A percentile compares a stretch with the other conserved stretches of the same genome.
These are phyloP conservation scores for Grosmannia clavigera DNA, from an alignment of 2,329 filamentous ascomycete species.

Conservation along the genomic window DNA sequence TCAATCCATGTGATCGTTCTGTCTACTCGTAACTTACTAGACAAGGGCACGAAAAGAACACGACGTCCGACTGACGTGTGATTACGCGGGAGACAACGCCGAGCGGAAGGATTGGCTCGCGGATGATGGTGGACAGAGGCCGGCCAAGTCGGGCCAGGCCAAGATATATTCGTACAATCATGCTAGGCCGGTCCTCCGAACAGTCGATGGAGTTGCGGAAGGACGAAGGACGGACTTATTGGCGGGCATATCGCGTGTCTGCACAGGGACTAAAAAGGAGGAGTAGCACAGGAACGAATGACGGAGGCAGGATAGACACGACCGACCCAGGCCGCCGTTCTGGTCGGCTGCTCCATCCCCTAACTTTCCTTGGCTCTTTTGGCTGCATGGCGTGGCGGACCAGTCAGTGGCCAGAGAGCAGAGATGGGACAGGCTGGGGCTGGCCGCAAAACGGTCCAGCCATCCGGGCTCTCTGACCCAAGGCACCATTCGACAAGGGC, in stretches of 20 bases:
- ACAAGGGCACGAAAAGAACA: background rate
- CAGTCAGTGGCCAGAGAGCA: background rate
- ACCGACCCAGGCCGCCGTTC: background rate
- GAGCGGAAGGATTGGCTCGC: background rate
- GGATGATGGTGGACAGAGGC: background rate
- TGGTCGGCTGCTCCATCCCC: background rate
- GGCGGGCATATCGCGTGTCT: background rate
- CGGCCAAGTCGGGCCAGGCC: background rate
- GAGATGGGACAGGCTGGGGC: background rate
- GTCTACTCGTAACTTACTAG: no score
- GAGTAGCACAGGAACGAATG: background rate
- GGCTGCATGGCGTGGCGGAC: background rate
- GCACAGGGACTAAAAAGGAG: background rate
- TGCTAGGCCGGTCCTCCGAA: background rate
- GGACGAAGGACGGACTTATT: background rate
- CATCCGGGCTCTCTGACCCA: background rate
- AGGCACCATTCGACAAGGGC: background rate
- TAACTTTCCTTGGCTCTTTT: background rate
- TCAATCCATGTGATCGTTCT: no score
- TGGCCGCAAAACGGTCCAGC: background rate
- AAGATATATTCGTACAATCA: background rate
- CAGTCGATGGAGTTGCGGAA: background rate
- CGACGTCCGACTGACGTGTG: background rate
- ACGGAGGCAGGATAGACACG: background rate
- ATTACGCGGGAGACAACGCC: background rate